A percentile compares a stretch with the other conserved stretches of the same genome.
Conservation (phyloP, 78 protist genomes). For the Dictyostelium intermedium region DNA sequence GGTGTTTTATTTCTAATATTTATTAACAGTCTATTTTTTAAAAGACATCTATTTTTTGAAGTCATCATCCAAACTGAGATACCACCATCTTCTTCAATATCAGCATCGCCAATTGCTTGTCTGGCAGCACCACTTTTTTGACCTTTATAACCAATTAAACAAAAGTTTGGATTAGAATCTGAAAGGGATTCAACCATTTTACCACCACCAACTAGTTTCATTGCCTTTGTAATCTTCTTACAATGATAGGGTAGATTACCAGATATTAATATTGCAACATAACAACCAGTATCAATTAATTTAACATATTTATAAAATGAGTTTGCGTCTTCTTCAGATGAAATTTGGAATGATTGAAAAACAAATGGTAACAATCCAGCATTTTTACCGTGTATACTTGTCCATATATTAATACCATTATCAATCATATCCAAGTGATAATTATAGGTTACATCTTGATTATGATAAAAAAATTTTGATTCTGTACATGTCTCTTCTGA, state of each 20-base stretch:
- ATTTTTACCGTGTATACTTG: neutral
- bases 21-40: neutral
- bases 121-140: neutral
- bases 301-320: neutral
- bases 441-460: neutral
- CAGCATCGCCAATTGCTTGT: conserved; percentile 2
- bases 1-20: neutral
- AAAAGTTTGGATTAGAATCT: conserved; percentile 25
- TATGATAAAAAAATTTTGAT: neutral
- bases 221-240: neutral
- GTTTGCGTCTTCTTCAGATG: neutral
- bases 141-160: conserved; percentile 34
- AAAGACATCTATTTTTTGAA: neutral
- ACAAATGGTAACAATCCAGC: neutral
- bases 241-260: neutral
- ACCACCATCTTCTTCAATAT: neutral
- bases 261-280: neutral
- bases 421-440: neutral
- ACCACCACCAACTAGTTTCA: neutral
- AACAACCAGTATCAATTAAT: neutral
- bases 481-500: neutral
- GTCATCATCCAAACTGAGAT: neutral
- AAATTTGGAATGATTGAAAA: neutral
- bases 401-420: conserved; percentile 1
- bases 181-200: neutral